Percentiles rank a stretch among this genome's conserved stretches.
These are phyloP conservation scores for Colletotrichum liaoningense DNA, from an alignment of 2,329 filamentous ascomycete genomes.

Conservation along the genomic window DNA sequence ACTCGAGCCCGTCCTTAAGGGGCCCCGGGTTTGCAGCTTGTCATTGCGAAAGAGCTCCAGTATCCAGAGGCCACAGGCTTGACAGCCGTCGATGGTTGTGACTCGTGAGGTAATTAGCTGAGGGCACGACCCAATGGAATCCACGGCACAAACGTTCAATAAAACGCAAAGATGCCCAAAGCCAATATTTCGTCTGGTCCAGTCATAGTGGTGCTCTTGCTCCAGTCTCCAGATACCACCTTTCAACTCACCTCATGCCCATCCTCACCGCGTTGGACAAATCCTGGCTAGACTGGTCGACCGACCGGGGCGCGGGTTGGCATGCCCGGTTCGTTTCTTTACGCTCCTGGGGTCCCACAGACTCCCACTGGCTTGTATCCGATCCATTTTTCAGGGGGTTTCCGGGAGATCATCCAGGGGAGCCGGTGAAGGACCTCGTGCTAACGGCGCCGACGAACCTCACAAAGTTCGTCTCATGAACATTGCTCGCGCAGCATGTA, in stretches of 20 bases:
- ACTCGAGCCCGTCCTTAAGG: constrained; percentile 17
- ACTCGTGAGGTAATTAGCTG: neutral
- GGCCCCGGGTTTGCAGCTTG: neutral
- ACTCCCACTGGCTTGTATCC: constrained; percentile 33
- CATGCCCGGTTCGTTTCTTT: constrained; percentile 34
- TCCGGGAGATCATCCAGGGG: constrained; percentile 37
- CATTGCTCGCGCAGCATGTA: neutral
- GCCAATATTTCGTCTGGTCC: neutral
- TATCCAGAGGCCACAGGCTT: neutral
- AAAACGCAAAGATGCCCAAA: neutral
- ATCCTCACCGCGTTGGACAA: constrained; percentile 7
- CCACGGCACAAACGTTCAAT: neutral
- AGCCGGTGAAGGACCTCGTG: constrained; percentile 26
- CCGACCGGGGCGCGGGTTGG: constrained; percentile 26
- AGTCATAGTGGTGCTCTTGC: neutral
- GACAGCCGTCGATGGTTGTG: neutral
- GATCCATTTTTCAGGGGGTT: constrained; percentile 34
- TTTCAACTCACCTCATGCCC: neutral
- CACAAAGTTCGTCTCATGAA: constrained; percentile 8
- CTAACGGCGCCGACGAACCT: constrained; percentile 14
- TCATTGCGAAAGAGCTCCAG: neutral
- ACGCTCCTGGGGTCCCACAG: constrained; percentile 33
- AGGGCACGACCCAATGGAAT: neutral
- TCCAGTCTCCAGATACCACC: neutral
- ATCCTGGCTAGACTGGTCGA: constrained; percentile 25